Base-by-base conservation (phyloP, 192 early-diverging fungal species). In the Coemansia reversa region DNA sequence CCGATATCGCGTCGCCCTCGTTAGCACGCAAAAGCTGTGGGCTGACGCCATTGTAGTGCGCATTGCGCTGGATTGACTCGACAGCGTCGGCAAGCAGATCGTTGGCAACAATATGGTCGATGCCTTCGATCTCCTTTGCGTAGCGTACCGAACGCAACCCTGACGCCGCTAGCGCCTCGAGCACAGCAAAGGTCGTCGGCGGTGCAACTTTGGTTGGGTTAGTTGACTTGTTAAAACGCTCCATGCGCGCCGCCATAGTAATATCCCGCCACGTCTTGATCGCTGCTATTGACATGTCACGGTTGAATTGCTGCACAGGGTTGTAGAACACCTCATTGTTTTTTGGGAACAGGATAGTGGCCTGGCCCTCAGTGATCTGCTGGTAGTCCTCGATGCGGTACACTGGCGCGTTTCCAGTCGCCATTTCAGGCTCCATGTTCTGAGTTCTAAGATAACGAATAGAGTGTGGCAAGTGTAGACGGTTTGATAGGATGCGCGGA, bases 311-410 rank as follows among this genome's bases (percentile, higher is more conserved):
- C 80, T 98, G 95, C 47, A 98, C 93, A 3, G 93, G 93, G 68
- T 99, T 99, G 84, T 99, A 99, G 71, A 99, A 99, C n/a, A 97
- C 96, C 57, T 92, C 89, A 68, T 93, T 92, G 63, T 85, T 85
- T 58, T 89, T 88, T 33, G 92, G 91, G 71, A 93, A 92, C 50
- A 94, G 82, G 55, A 94, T 93, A 16, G 87, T 92, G 5, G 91
- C 92, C 60, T 86, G 78, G 66, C 92, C 92, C 55, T 93, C 92
- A 9, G 81, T 87, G 42, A 93, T 84, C 27, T 85, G 74, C 42
- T 85, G 83, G 74, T 82, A 92, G 62, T 81, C 80, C 18, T 68
- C 72, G 51, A 71, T 63, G 62, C 63, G 28, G 60, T 81, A 81
- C 7, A 53, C 51, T 8, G 72, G 72, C 25, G 58, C 58, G 57